A percentile compares a stretch with the other conserved stretches of the same genome.
Evolutionary conservation across 192 early-diverging fungal species (phyloP).

Genomic region (Umbelopsis vinacea): DNA sequence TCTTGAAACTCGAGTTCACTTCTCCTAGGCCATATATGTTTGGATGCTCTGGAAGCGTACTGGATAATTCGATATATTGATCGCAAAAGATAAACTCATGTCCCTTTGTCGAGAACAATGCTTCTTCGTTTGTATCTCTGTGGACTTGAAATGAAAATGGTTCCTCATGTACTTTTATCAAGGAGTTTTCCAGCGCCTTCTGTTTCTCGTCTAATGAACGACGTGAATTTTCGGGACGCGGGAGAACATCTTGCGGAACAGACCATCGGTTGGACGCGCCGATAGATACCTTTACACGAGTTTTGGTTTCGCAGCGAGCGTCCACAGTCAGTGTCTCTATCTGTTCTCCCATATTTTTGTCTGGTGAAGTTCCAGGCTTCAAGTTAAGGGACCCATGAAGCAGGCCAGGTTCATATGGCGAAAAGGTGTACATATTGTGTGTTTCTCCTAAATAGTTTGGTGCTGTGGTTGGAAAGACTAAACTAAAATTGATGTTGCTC

Average conservation of each 20-base stretch:
- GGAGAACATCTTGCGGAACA: not conserved
- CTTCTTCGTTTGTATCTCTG: not conserved
- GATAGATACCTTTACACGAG: not conserved
- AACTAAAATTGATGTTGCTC: too few species aligned
- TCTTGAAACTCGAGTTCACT: conserved; percentile 50
- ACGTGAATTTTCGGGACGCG: not conserved
- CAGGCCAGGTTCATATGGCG: not conserved
- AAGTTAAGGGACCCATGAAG: not conserved
- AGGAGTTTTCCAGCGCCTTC: too few species aligned
- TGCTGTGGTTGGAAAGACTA: too few species aligned
- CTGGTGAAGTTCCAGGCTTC: not conserved
- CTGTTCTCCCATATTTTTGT: not conserved
- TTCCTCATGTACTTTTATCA: not conserved
- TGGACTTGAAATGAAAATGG: not conserved
- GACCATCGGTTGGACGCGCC: conserved; percentile 4
- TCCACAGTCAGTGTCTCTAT: conserved; percentile 1
- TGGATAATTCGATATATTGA: conserved; percentile 65
- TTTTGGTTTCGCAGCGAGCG: not conserved
- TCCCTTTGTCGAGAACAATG: conserved; percentile 10
- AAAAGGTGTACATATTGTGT: not conserved
- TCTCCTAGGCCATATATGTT: conserved; percentile 71
- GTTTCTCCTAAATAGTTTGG: too few species aligned
- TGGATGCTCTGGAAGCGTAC: conserved; percentile 51
- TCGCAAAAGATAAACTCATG: conserved; percentile 57
- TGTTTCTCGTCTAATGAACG: not conserved